These are phyloP conservation scores for Eucalyptus virginea DNA, from an alignment of 345 rosid species.

Conservation along the genomic window DNA sequence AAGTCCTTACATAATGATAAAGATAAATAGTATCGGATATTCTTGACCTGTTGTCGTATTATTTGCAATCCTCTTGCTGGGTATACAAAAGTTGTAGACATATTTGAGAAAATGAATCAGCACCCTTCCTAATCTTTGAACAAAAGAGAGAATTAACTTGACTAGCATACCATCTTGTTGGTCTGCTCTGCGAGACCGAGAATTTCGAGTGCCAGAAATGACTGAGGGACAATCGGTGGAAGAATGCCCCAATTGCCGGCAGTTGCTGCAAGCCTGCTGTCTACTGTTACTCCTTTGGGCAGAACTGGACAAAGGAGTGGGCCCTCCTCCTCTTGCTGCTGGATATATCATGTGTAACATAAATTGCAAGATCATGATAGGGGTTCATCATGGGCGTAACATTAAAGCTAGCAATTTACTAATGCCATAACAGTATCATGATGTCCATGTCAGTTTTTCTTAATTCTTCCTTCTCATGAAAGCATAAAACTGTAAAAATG, in stretches of 20 bases:
- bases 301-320: conserved; percentile 30
- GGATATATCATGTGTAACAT: neutral
- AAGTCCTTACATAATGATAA: neutral
- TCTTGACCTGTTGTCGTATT: neutral
- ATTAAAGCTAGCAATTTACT: neutral
- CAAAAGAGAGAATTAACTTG: neutral
- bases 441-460: neutral
- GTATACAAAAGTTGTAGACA: neutral
- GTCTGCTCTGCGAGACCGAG: conserved; percentile 25
- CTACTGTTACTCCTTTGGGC: conserved; percentile 44
- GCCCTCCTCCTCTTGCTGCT: conserved; percentile 49
- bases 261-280: conserved; percentile 45
- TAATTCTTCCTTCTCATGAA: neutral
- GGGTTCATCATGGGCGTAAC: neutral
- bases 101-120: neutral
- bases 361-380: neutral
- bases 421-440: neutral
- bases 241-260: conserved; percentile 77
- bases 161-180: conserved; percentile 35
- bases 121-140: neutral
- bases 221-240: conserved; percentile 64
- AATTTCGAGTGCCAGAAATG: conserved; percentile 24
- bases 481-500: neutral
- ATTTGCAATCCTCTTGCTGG: neutral
- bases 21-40: neutral